Percentiles rank a stretch among this genome's conserved stretches.
Conservation (phyloP, 768 basidiomycete genomes). For the Pisolithus microcarpus region DNA sequence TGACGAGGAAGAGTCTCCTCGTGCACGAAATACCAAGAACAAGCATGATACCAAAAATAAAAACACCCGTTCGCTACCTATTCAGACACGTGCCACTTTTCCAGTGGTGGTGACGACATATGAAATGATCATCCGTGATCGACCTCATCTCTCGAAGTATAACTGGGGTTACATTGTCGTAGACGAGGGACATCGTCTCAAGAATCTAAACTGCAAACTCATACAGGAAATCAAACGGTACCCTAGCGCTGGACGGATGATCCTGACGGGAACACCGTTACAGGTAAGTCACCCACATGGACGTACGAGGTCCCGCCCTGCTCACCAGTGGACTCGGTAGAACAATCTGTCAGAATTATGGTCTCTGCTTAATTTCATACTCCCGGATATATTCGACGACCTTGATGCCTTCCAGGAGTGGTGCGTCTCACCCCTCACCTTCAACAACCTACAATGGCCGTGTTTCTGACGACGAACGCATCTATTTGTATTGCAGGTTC, state of each 20-base stretch:
- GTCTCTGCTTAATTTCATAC: constrained; percentile 92
- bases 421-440: constrained; percentile 31
- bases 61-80: not conserved
- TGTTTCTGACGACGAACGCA: constrained; percentile 9
- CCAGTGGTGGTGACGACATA: constrained; percentile 89
- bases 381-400: constrained; percentile 90
- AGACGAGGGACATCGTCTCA: constrained; percentile 91
- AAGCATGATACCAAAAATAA: not conserved
- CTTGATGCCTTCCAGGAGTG: constrained; percentile 86
- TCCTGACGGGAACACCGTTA: constrained; percentile 92
- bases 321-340: constrained; percentile 34
- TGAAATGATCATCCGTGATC: constrained; percentile 86
- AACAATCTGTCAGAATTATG: constrained; percentile 94
- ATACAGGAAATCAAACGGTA: constrained; percentile 89
- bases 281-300: constrained; percentile 50
- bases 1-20: not conserved
- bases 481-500: constrained; percentile 41
- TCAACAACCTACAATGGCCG: constrained; percentile 7
- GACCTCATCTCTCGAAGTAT: constrained; percentile 55
- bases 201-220: constrained; percentile 88
- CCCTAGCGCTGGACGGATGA: constrained; percentile 76
- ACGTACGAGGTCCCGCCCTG: not conserved
- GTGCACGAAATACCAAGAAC: not conserved
- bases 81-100: constrained; percentile 38
- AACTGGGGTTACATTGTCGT: constrained; percentile 92